Evolutionary conservation across 2,329 filamentous ascomycete species (phyloP).

Genomic region (Aureobasidium leucospermi): DNA sequence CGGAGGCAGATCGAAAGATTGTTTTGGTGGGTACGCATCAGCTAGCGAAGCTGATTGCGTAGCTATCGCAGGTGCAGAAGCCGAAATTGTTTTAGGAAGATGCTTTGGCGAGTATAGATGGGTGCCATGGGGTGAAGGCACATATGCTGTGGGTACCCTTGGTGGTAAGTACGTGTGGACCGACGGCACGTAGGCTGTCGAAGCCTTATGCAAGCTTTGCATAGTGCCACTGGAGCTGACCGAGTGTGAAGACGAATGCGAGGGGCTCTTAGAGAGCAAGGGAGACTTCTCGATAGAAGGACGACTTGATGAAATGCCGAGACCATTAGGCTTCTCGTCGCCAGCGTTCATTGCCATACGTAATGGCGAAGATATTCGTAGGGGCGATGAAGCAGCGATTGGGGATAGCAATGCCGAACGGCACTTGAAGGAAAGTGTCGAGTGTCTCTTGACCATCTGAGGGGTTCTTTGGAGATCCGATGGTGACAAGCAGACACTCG

Average conservation of each 20-base stretch:
- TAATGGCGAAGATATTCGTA: neutral
- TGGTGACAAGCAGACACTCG: neutral
- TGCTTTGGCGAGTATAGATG: conserved; percentile 1
- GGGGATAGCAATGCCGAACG: neutral
- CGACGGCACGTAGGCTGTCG: neutral
- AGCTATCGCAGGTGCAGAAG: neutral
- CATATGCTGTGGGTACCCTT: neutral
- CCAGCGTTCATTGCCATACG: neutral
- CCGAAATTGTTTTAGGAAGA: neutral
- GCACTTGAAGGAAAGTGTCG: conserved; percentile 5
- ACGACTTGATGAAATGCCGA: neutral
- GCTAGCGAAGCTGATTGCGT: neutral
- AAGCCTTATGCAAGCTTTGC: neutral
- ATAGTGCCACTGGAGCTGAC: neutral
- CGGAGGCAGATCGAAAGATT: neutral
- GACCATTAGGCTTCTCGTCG: neutral
- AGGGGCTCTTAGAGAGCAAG: neutral
- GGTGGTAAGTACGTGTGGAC: neutral
- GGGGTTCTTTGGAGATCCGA: neutral
- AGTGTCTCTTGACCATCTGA: neutral
- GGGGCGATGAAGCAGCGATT: neutral
- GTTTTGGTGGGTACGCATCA: neutral
- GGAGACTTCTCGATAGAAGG: neutral
- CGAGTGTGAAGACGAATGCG: neutral
- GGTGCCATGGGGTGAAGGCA: neutral